Evolutionary conservation across 2,329 filamentous ascomycete species (phyloP), one percentile per base, ranked within the genome.

Genomic region (Pseudonectria foliicola): DNA sequence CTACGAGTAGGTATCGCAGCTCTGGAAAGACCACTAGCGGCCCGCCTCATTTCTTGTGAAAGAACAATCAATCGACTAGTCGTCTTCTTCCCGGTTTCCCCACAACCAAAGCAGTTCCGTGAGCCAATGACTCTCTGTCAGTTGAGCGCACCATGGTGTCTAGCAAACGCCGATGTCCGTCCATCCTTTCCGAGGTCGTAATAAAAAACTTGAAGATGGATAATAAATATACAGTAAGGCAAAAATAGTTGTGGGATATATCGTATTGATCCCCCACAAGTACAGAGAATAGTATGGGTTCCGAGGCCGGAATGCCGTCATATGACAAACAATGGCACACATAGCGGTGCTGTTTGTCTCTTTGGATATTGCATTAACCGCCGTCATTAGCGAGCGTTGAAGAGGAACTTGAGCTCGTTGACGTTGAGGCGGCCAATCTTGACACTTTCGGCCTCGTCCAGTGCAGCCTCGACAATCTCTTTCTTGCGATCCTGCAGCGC

Each of bases 401-500:
- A 86, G 39, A 93, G 66, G 49, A 75, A 88, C 27, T 71, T 75
- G 29, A 93, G 68, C 49, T 93, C 84, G 24, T 67, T 66, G 2
- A 71, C 63, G 35, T 71, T 75, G 10, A 95, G 68, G 27, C 84
- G 70, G 7, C 77, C 76, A 33, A 93, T 67, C 39, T 70, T 75
- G 52, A 75, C 74, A 24, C 73, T 73, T 26, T 79, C 82, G 16
- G 75, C 73, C 60, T 93, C 86, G 49, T 92, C 85, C 14, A 95
- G 70, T 1, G 88, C 89, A 8, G 77, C 73, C 41, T 85, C 80
- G 25, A 95, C 85, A 25, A 93, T 66, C 28, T 75, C 69, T 14
- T 82, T 75, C 66, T 95, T 95, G 57, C 76, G 70, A 33, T 89
- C 75, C 55, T 95, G 88, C 12, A 95, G 64, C 15, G 70, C 70